Base-by-base conservation (phyloP, 352 stramenopile genomes). In the Pythium sp. region DNA sequence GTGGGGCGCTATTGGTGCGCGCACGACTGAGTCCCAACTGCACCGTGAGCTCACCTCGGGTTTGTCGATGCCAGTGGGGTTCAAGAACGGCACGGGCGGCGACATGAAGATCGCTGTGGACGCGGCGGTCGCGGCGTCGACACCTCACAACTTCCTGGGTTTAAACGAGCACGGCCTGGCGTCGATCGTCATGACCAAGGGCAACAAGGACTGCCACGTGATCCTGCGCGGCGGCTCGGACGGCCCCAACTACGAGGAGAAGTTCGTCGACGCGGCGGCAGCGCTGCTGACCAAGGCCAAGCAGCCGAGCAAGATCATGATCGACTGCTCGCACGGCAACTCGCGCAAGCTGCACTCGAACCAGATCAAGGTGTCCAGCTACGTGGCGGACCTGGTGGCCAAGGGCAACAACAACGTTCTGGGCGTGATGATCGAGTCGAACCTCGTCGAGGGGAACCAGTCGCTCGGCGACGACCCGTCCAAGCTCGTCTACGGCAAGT, bases 1-100 rank as follows among this genome's bases (percentile, higher is more conserved):
- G 47, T 94, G 86, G 85, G 87, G 87, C 46, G 88, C 88, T 8
- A 96, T 96, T 43, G 88, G 88, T 41, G 88, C 88, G 18, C 82
- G 88, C 49, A 96, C 88, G 22, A 96, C 64, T 67, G 90, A 97
- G 76, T 94, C 84, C 61, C 90, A 97, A 71, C 70, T 97, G 62
- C 90, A 97, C 72, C 88, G 90, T 51, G 90, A 97, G 71, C 85
- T 97, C 59, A 94, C 88, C 62, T 95, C 87, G 46, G 90, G 90
- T 60, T 73, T 97, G 7, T 95, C 87, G 32, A 96, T 95, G 87
- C 88, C 90, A 24, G 90, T 97, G 22, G 90, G 90, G 69, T 97
- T 97, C 76, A 97, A 97, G 78, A 97, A 97, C 72, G 90, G 88
- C 75, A 96, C 90, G 59, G 85, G 90, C 55, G 90, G 90, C 58